phyloP scores from a whole-genome alignment of 192 early-diverging fungal species.

The Haplosporangium gracile region DNA sequence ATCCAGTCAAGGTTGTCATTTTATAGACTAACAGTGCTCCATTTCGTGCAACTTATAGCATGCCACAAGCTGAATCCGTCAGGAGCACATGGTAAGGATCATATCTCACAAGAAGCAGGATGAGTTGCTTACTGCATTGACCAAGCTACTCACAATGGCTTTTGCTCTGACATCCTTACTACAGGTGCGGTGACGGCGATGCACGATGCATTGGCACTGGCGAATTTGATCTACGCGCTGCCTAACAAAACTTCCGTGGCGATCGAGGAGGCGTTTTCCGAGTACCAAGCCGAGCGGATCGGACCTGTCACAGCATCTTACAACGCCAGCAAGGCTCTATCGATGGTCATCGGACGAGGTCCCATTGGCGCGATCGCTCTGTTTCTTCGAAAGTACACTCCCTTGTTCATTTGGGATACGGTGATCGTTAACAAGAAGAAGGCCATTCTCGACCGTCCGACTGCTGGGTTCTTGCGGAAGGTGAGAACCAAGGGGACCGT shows the following conservation, averaged over 20 bases:
- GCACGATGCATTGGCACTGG: neutral
- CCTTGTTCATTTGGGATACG: neutral
- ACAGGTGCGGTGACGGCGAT: neutral
- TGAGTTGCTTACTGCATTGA: no score
- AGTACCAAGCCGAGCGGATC: neutral
- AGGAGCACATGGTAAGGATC: neutral
- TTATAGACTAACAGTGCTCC: no score
- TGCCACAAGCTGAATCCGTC: constrained; percentile 3
- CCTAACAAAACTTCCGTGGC: neutral
- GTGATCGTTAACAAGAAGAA: neutral
- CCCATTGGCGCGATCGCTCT: neutral
- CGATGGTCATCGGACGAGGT: neutral
- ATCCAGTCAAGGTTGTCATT: no score
- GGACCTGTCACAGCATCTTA: neutral
- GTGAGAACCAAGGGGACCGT: neutral
- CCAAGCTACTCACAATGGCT: no score
- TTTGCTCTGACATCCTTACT: neutral
- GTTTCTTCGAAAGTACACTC: neutral
- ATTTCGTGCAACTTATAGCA: neutral
- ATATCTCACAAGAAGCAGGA: neutral
- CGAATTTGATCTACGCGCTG: neutral
- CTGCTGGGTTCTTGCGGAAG: neutral
- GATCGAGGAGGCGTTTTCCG: neutral
- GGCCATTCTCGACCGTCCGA: neutral
- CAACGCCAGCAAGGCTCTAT: neutral